Conservation (phyloP, 495 filamentous ascomycete genomes). For the Hypoxylon lienhwacheense region DNA sequence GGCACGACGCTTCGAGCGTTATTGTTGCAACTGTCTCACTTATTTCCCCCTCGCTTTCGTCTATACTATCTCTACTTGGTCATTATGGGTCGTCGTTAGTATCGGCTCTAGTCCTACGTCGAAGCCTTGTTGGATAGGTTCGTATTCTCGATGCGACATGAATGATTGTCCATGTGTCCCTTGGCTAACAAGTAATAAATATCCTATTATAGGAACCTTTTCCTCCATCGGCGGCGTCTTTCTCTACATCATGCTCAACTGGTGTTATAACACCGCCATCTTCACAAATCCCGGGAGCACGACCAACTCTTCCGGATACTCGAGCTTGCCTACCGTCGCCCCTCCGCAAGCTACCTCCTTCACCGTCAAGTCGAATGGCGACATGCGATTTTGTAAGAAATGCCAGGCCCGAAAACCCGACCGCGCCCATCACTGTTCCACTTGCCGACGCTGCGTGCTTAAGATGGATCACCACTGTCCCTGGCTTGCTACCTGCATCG, state of each 20-base stretch:
- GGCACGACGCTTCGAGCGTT: slow-evolving; percentile 77
- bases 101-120: slow-evolving; percentile 61
- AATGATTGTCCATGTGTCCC: background rate
- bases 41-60: slow-evolving; percentile 91
- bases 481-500: slow-evolving; percentile 95
- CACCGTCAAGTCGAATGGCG: slow-evolving; percentile 88
- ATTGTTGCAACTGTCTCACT: slow-evolving; percentile 75
- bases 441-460: slow-evolving; percentile 87
- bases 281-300: slow-evolving; percentile 84
- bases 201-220: slow-evolving; percentile 42
- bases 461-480: slow-evolving; percentile 99
- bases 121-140: slow-evolving; percentile 71
- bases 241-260: slow-evolving; percentile 80
- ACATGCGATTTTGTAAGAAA: slow-evolving; percentile 91
- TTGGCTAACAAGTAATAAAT: background rate
- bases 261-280: slow-evolving; percentile 86
- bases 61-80: slow-evolving; percentile 87
- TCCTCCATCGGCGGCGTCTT: slow-evolving; percentile 62
- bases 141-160: slow-evolving; percentile 26
- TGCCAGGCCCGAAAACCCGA: slow-evolving; percentile 92
- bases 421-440: slow-evolving; percentile 93
- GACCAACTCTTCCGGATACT: slow-evolving; percentile 54
- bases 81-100: slow-evolving; percentile 79
- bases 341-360: slow-evolving; percentile 65
- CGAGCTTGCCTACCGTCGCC: slow-evolving; percentile 51